Conservation (phyloP, 2,329 filamentous ascomycete genomes). For the Clonostachys sp. region DNA sequence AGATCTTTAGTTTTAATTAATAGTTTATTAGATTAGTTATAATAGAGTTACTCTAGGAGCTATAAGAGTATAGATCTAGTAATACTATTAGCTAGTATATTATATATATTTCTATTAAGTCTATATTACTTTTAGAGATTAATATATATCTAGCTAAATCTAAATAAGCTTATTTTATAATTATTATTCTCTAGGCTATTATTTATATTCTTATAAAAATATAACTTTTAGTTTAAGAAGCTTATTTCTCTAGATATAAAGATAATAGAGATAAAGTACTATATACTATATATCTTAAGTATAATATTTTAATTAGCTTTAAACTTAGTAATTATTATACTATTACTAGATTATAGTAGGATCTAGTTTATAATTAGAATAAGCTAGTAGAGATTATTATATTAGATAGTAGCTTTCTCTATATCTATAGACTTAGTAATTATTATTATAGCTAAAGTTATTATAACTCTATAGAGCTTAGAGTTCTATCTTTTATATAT, state of each 20-base stretch:
- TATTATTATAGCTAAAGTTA: neutral
- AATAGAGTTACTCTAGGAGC: too few relatives aligned
- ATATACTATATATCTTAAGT: neutral
- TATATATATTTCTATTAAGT: too few relatives aligned
- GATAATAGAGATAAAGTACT: neutral
- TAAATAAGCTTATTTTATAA: too few relatives aligned
- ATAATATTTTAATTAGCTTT: neutral
- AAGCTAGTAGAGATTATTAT: neutral
- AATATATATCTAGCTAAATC: too few relatives aligned
- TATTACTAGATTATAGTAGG: neutral
- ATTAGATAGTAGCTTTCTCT: neutral
- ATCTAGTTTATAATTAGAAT: neutral
- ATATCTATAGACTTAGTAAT: neutral
- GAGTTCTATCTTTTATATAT: neutral
- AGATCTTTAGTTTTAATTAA: too few relatives aligned
- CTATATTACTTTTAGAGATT: too few relatives aligned
- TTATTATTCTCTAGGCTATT: too few relatives aligned
- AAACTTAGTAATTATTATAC: neutral
- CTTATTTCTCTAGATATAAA: neutral
- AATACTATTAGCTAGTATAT: too few relatives aligned
- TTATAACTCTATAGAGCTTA: neutral
- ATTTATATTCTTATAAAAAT: neutral
- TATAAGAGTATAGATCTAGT: too few relatives aligned
- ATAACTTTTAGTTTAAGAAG: neutral
- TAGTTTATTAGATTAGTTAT: too few relatives aligned